Conservation (phyloP, 768 basidiomycete species). For the Tricholoma flavovirens region DNA sequence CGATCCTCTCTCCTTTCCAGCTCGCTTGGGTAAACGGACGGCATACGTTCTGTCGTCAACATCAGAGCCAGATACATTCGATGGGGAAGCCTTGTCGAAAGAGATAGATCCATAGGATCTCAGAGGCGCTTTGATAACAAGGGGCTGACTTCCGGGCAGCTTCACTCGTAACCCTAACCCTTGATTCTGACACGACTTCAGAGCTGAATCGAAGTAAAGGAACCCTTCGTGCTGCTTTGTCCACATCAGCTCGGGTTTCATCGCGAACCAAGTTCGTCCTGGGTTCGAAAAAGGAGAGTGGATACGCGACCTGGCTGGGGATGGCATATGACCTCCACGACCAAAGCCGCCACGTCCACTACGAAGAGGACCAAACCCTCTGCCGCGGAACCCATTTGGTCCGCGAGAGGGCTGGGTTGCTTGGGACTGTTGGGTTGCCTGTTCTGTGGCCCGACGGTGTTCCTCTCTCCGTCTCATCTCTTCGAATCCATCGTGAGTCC, state of each 20-base stretch:
- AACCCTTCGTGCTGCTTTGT: slow-evolving; percentile 78
- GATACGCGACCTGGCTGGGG: slow-evolving; percentile 21
- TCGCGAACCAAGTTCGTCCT: slow-evolving; percentile 59
- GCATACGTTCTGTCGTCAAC: slow-evolving; percentile 40
- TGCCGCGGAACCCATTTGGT: slow-evolving; percentile 33
- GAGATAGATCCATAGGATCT: slow-evolving; percentile 17
- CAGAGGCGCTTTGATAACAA: slow-evolving; percentile 36
- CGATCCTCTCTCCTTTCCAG: slow-evolving; percentile 30
- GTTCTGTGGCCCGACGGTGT: slow-evolving; percentile 33
- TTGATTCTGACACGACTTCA: slow-evolving; percentile 54
- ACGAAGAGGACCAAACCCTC: slow-evolving; percentile 41
- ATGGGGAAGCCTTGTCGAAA: slow-evolving; percentile 14
- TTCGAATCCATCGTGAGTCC: slow-evolving; percentile 87
- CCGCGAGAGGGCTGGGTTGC: slow-evolving; percentile 24
- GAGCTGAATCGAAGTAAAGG: slow-evolving; percentile 53
- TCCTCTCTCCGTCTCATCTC: slow-evolving; percentile 80
- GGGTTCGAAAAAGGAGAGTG: slow-evolving; percentile 26
- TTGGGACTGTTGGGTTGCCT: slow-evolving; percentile 23
- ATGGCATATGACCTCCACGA: slow-evolving; percentile 32
- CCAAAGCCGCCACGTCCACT: slow-evolving; percentile 40
- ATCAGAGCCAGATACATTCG: slow-evolving; percentile 28
- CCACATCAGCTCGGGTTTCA: slow-evolving; percentile 79
- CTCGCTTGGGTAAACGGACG: slow-evolving; percentile 49
- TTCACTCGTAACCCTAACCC: slow-evolving; percentile 55
- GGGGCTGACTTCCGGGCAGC: slow-evolving; percentile 44